Conservation (phyloP, 306 rosid genomes). For the barrel medic (Medicago truncatula) region MtrunA17r5.0-ANR NC_053049.1:31979001-31979500, state of each 20-base stretch:
- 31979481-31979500: slow-evolving; percentile 4
- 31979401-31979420: slow-evolving; percentile 5
- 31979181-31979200: background rate
- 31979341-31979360: slow-evolving; percentile 20
- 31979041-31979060: no score
- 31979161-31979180: background rate
- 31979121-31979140: no score
- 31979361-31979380: background rate
- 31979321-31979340: background rate
- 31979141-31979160: no score
- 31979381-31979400: slow-evolving; percentile 23
- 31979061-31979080: no score
- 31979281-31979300: slow-evolving; percentile 12
- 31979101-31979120: no score
- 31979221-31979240: slow-evolving; percentile 4
- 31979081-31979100: no score
- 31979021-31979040: no score
- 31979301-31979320: background rate
- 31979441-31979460: background rate
- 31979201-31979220: background rate
- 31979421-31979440: background rate
- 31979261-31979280: slow-evolving; percentile 6
- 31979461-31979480: slow-evolving; percentile 13
- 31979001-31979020: background rate
- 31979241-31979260: background rate